Percentiles rank a stretch among this genome's conserved stretches.
Conservation (phyloP, 331 rosid genomes). For the Prunus yedoensis region DNA sequence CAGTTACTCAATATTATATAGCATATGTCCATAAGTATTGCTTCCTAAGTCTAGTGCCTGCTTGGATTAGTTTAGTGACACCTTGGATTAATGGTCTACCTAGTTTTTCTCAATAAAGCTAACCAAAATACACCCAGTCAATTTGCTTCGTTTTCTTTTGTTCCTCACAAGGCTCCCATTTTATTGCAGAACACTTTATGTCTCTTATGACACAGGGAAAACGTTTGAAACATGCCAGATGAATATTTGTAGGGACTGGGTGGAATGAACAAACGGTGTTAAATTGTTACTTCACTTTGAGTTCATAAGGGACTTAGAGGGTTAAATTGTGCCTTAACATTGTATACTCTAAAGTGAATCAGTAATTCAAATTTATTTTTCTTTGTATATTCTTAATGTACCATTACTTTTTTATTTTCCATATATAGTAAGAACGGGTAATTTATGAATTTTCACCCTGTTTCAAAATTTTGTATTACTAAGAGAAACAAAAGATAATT, state of each 20-base stretch:
- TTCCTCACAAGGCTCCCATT: not conserved
- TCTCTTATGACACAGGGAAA: not conserved
- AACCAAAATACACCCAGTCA: not conserved
- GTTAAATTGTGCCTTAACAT: not conserved
- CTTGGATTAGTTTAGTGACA: not conserved
- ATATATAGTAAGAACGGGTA: no score
- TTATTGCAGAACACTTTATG: no score
- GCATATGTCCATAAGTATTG: not conserved
- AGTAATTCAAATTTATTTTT: no score
- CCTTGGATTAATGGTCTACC: not conserved
- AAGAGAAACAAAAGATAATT: no score
- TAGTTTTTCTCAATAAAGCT: conserved; percentile 1
- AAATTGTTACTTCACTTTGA: no score
- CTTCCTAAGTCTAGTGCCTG: not conserved
- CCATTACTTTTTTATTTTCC: no score
- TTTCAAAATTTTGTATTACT: no score
- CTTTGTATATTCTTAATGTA: no score
- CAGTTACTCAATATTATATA: not conserved
- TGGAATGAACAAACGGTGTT: not conserved
- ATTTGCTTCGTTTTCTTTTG: not conserved
- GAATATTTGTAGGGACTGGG: not conserved
- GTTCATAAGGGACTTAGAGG: no score
- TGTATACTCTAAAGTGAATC: no score
- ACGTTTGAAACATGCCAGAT: not conserved
- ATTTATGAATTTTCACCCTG: no score